Evolutionary conservation across 2,329 filamentous ascomycete species (phyloP), one percentile per base, ranked within the genome.

Genomic region (Trichoderma polysporum): DNA sequence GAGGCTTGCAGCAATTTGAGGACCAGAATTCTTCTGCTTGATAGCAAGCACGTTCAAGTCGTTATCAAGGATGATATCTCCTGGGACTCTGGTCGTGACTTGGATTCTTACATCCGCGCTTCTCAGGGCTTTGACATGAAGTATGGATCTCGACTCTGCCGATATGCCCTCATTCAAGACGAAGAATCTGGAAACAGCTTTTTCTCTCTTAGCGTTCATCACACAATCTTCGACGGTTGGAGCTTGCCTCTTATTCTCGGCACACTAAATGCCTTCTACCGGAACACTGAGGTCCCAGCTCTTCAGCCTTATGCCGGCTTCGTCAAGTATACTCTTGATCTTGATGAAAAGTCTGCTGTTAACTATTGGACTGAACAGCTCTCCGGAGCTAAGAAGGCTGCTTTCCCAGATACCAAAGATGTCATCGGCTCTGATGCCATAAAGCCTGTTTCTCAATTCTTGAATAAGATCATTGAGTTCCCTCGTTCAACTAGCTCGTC

Each of bases 351-450:
- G 6, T 6, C 22, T 19, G 58, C 63, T 10, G 45, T 39, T 9
- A 25, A 45, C 7, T 66, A 45, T n/a, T 66, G 63, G 63, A 61
- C 25, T n/a, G 31, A 22, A 17, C 63, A 66, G 15, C 41, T 66
- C 0, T 39, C 49, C 27, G 63, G 56, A 8, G 63, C 56, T 12
- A 61, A 60, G 9, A 25, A 31, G 6, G 47, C 54, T 19, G n/a
- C 33, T 2, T 66, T 29, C 73, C 77, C 63, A 22, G 22, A n/a
- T 3, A 50, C 13, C 4, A 45, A 47, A 4, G 63, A 61, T 9
- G 17, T n/a, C 9, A 17, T 37, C 4, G 8, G 15, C 29, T 19
- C 41, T 33, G 29, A 31, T 17, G 3, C 58, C 13, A 19, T 25
- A 0, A 61, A 61, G 12, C 25, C 41, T 3, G 41, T 31, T 39